A percentile compares a stretch with the other conserved stretches of the same genome.
Conservation (phyloP, 305 asterid species). For the Galium porrigens region DNA sequence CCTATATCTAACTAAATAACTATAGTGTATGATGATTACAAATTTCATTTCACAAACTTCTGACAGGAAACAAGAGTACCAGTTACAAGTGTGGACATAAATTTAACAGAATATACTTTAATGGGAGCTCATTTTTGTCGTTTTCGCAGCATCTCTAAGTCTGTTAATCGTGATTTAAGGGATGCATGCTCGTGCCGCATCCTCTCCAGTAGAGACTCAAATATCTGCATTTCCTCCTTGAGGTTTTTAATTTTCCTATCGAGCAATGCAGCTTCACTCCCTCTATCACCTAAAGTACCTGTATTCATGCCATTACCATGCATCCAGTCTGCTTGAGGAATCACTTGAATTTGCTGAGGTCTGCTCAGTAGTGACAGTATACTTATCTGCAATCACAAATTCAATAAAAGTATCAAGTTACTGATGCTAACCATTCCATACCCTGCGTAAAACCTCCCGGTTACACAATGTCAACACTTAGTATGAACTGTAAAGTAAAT, state of each 20-base stretch:
- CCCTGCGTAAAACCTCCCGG: neutral
- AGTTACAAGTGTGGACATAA: neutral
- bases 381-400: constrained; percentile 45
- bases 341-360: constrained; percentile 63
- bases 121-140: constrained; percentile 18
- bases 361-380: constrained; percentile 64
- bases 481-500: neutral
- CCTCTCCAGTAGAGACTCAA: constrained; percentile 52
- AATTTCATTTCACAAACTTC: neutral
- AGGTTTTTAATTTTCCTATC: constrained; percentile 49
- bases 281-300: constrained; percentile 20
- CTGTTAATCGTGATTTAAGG: constrained; percentile 40
- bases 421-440: neutral
- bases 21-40: neutral
- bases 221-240: constrained; percentile 66
- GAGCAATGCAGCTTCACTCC: constrained; percentile 29
- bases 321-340: constrained; percentile 40
- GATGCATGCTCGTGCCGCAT: constrained; percentile 48
- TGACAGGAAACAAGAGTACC: neutral
- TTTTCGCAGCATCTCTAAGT: constrained; percentile 47
- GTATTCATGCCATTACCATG: constrained; percentile 20
- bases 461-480: neutral
- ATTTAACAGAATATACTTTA: neutral
- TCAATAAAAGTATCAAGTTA: neutral
- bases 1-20: neutral